phyloP scores from a whole-genome alignment of 2,329 filamentous ascomycete genomes.

The Talaromyces sp. region DNA sequence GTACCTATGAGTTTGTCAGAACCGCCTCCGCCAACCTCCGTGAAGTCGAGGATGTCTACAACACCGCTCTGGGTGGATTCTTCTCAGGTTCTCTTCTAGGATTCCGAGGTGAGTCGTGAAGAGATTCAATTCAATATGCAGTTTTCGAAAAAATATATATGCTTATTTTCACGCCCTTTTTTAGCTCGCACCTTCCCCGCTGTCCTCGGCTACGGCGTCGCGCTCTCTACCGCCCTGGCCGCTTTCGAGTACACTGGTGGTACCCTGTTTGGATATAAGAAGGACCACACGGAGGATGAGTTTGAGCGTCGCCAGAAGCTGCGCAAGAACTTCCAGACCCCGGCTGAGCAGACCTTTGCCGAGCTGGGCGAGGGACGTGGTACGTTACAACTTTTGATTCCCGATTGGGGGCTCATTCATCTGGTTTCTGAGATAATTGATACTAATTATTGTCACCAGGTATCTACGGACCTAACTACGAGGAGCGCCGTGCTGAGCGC shows the following conservation, averaged over 20 bases:
- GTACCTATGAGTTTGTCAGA: constrained; percentile 75
- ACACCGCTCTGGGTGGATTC: constrained; percentile 75
- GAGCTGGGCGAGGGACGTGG: constrained; percentile 86
- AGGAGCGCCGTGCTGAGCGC: constrained; percentile 77
- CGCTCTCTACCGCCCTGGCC: constrained; percentile 61
- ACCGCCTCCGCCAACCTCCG: constrained; percentile 81
- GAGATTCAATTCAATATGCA: not conserved
- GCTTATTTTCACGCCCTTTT: not conserved
- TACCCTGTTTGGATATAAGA: constrained; percentile 57
- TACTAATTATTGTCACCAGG: constrained; percentile 53
- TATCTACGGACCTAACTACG: constrained; percentile 78
- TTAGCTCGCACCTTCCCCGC: constrained; percentile 68
- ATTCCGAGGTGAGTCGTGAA: constrained; percentile 62
- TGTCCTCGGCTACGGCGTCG: constrained; percentile 68
- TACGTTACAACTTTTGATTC: constrained; percentile 43
- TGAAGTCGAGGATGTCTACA: constrained; percentile 78
- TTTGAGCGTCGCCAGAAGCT: constrained; percentile 75
- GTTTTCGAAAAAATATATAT: not conserved
- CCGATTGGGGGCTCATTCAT: too few species aligned
- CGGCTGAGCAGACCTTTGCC: constrained; percentile 76
- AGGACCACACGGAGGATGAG: constrained; percentile 66
- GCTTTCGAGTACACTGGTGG: constrained; percentile 71
- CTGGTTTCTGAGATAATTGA: not conserved
- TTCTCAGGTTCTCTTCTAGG: constrained; percentile 73
- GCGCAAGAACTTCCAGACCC: constrained; percentile 72